Evolutionary conservation across 73 alveolate genomes (phyloP), one percentile per base, ranked within the genome.

Genomic region (Stentor coeruleus): DNA sequence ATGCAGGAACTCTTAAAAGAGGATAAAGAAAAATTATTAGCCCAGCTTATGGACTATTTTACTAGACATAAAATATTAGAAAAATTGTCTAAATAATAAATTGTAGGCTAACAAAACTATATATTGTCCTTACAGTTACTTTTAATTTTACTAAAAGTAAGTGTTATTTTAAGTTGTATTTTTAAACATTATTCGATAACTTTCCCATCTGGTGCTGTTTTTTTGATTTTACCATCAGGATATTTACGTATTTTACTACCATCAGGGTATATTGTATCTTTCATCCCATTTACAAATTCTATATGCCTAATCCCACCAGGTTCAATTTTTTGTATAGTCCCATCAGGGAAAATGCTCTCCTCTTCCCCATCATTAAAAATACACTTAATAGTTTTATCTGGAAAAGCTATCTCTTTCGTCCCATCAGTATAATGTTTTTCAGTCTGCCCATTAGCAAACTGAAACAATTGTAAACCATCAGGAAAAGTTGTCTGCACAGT

Each of bases 391-490:
- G 88, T 83, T 1, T 90, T 89, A 86, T 84, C 90, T 37, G 93
- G 82, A 85, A 85, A 85, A 59, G 84, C 85, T 15, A 89, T 89
- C 82, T 77, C 89, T 85, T 86, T 91, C 11, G 84, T 89, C 28
- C 97, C 97, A 86, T 91, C 96, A 40, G 87, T 87, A 55, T 60
- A 86, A 77, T 89, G 92, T 83, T 91, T 91, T 79, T 91, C 97
- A 36, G 89, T 82, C 90, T 89, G 97, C 2, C 92, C 92, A 74
- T 89, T 89, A 33, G 88, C 37, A 81, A 85, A 89, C 81, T 89
- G 84, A 74, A 84, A 82, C 38, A 89, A 86, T 84, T 79, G 77
- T 74, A 89, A 72, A 73, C 92, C 95, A 86, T 86, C 89, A 36
- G 88, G 88, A 59, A 89, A 89, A 58, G 85, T 85, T 6, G 95